Percentiles rank a stretch among this genome's conserved stretches.
phyloP scores from a whole-genome alignment of 441 rosid genomes.

The Codiaeum variegatum region DNA sequence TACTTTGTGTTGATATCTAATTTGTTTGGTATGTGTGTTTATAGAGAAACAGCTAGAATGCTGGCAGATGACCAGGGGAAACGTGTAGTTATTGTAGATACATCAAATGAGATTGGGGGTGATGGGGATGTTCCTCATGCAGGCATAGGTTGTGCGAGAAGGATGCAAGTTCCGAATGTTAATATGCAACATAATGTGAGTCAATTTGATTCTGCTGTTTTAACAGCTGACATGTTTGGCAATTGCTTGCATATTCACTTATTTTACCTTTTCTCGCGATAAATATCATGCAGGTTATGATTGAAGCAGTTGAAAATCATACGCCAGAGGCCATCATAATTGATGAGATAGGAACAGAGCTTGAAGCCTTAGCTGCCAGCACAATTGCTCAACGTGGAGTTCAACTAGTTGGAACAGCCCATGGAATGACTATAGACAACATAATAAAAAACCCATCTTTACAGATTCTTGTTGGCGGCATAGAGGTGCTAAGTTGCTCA shows the following conservation, averaged over 20 bases:
- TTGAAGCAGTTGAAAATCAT: conserved; percentile 98
- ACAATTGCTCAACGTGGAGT: conserved; percentile 97
- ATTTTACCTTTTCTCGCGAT: conserved; percentile 12
- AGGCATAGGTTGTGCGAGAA: conserved; percentile 92
- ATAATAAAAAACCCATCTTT: conserved; percentile 86
- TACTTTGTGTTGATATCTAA: conserved; percentile 3
- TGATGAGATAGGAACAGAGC: conserved; percentile 95
- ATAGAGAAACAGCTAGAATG: conserved; percentile 88
- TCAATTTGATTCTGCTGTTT: conserved; percentile 10
- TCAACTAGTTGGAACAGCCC: conserved; percentile 93
- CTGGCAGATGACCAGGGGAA: conserved; percentile 86
- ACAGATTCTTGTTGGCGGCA: conserved; percentile 87
- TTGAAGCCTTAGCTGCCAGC: conserved; percentile 94
- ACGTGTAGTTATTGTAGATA: conserved; percentile 88
- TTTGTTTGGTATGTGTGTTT: conserved; percentile 9
- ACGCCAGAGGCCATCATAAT: conserved; percentile 88
- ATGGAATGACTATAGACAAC: conserved; percentile 88
- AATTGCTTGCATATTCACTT: neutral
- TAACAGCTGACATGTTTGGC: neutral
- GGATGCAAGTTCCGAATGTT: conserved; percentile 98
- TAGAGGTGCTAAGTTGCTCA: conserved; percentile 51
- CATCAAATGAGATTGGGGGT: conserved; percentile 96
- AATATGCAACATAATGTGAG: conserved; percentile 84
- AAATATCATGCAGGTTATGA: conserved; percentile 63
- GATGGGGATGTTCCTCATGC: conserved; percentile 97